Evolutionary conservation across 139 green algal species (phyloP).

Genomic region (Ettlia oleoabundans): DNA sequence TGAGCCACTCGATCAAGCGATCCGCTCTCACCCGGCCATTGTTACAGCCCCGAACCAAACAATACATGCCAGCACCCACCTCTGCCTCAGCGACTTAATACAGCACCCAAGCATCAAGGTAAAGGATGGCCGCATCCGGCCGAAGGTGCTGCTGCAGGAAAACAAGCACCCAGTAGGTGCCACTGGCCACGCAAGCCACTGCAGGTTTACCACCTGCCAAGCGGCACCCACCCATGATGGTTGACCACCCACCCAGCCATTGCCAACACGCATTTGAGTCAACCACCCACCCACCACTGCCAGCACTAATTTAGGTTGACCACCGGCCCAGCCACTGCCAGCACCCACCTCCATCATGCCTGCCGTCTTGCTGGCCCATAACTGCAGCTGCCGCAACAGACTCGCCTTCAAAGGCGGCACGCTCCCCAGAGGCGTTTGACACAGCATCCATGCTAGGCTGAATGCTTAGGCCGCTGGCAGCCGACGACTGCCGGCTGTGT

Average conservation of each 20-base stretch:
- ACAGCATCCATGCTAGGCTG: conserved; percentile 12
- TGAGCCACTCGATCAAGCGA: too few relatives aligned
- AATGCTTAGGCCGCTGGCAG: background rate
- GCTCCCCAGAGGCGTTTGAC: conserved; percentile 38
- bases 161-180: too few relatives aligned
- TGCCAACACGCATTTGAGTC: background rate
- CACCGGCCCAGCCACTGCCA: background rate
- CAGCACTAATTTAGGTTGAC: background rate
- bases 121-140: too few relatives aligned
- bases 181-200: background rate
- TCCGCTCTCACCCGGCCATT: too few relatives aligned
- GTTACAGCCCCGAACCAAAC: too few relatives aligned
- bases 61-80: too few relatives aligned
- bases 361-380: background rate
- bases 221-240: too few relatives aligned
- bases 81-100: too few relatives aligned
- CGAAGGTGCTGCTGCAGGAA: too few relatives aligned
- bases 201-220: background rate
- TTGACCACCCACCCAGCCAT: too few relatives aligned
- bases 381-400: conserved; percentile 21
- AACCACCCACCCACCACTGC: background rate
- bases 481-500: background rate
- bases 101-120: too few relatives aligned
- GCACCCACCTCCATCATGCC: background rate
- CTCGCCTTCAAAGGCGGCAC: conserved; percentile 13